Base-by-base conservation (phyloP, 345 rosid species). In the Lepidium didymum region DNA sequence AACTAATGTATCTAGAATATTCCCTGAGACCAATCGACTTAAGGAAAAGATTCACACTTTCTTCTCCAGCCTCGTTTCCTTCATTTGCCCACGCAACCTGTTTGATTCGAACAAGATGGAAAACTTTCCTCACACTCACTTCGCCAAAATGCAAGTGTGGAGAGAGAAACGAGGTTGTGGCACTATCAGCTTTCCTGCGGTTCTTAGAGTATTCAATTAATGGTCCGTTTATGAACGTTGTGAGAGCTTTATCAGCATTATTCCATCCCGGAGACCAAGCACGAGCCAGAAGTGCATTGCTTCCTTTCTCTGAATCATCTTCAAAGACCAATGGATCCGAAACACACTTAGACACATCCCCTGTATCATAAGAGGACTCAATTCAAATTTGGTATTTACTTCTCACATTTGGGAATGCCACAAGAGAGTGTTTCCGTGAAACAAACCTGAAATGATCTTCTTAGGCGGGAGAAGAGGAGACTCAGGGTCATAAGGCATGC, bases 191-290 rank as follows among this genome's bases (percentile, higher is more conserved):
- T 81, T 93, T 93, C 43, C 97, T 74, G 5, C 95, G 86, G 68
- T 93, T 90, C 82, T 80, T 77, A 11, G 96, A 87, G 84, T 93
- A 90, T 68, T 93, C 98, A 56, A 90, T 70, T 41, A 93, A 62
- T 11, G 98, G 89, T 47, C 98, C 98, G 18, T 88, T 90, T 52
- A 90, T 80, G 74, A 93, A 90, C 36, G 97, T 77, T 11, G 92
- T 87, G 75, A 93, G 79, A 68, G 97, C 92, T 80, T 81, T 93
- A 68, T 93, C 92, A 53, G 90, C 98, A 68, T 78, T 87, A 81
- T 88, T 88, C 98, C 98, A 93, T 3, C 98, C 97, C 1, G 98
- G 97, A 51, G 97, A 84, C 98, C 98, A 93, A 67, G 97, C 98
- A 70, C 98, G 86, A 64, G 98, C 86, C 46, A 90, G 96, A 77